phyloP scores from a whole-genome alignment of 257 asterid genomes.

The Dorcoceras hygrometricum region DNA sequence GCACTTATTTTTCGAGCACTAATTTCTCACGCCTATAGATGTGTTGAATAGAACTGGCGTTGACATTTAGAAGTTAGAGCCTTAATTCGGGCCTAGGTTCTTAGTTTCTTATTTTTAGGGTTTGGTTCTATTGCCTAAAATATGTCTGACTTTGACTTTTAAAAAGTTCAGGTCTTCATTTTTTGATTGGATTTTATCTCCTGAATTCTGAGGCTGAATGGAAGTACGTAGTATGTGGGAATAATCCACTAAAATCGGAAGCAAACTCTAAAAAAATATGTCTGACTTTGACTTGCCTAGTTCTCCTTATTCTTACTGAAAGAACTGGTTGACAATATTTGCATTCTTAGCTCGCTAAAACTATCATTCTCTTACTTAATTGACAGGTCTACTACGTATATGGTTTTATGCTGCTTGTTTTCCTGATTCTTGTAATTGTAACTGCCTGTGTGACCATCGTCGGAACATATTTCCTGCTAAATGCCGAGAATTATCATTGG shows the following conservation, averaged over 20 bases:
- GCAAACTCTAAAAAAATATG: too few species aligned
- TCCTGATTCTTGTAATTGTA: conserved; percentile 59
- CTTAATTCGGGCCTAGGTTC: not conserved
- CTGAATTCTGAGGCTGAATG: not conserved
- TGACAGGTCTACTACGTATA: conserved; percentile 67
- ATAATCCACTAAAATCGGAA: too few species aligned
- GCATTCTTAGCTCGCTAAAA: not conserved
- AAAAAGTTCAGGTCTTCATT: not conserved
- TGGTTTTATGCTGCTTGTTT: conserved; percentile 67
- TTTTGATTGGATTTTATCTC: not conserved
- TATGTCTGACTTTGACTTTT: not conserved
- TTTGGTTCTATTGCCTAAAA: not conserved
- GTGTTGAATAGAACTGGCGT: not conserved
- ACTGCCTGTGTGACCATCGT: conserved; percentile 66
- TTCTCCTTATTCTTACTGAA: not conserved
- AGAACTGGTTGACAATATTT: not conserved
- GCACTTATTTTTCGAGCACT: not conserved
- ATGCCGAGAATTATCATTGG: conserved; percentile 78
- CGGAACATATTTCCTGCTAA: conserved; percentile 59
- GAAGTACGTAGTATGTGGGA: not conserved
- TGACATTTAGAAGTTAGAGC: not conserved
- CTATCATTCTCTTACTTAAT: not conserved
- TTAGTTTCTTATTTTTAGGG: not conserved
- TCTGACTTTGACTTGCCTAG: too few species aligned
- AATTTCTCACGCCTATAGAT: not conserved